These are phyloP conservation scores for Puccinia hordei DNA, from an alignment of 1,284 basidiomycete genomes.

Conservation along the genomic window DNA sequence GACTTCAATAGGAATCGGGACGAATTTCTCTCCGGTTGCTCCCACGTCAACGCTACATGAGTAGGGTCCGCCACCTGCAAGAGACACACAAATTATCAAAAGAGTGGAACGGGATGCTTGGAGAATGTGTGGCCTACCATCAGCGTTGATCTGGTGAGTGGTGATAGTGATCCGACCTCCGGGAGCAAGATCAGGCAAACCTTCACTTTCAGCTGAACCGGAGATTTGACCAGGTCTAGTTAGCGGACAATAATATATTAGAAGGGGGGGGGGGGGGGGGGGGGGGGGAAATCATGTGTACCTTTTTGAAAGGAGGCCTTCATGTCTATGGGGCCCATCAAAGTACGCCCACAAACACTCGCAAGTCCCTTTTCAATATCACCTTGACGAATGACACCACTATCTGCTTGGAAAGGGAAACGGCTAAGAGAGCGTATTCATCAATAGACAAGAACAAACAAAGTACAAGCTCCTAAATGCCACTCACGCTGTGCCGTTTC, in stretches of 20 bases:
- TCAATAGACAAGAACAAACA: background rate
- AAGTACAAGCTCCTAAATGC: background rate
- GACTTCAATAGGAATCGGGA: constrained; percentile 20
- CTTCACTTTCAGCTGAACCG: constrained; percentile 36
- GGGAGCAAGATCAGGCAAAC: constrained; percentile 38
- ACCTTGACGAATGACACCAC: constrained; percentile 31
- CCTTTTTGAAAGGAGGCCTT: constrained; percentile 33
- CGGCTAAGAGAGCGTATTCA: background rate
- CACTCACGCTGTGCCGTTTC: constrained; percentile 44
- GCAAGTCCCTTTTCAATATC: constrained; percentile 42
- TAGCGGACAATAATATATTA: background rate
- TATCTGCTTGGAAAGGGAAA: constrained; percentile 45
- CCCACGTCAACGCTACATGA: constrained; percentile 30
- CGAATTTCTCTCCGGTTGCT: constrained; percentile 45
- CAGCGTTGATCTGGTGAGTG: constrained; percentile 50
- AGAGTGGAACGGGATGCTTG: too few relatives aligned
- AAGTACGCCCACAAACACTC: constrained; percentile 44
- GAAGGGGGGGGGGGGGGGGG: too few relatives aligned
- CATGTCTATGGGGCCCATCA: constrained; percentile 45
- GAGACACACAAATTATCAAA: background rate
- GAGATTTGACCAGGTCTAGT: background rate
- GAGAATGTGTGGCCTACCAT: constrained; percentile 20
- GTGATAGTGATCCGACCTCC: constrained; percentile 36
- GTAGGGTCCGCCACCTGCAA: constrained; percentile 43
- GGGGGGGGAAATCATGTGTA: background rate